These are phyloP conservation scores for Sparassis latifolia DNA, from an alignment of 1,284 basidiomycete genomes.

Conservation along the genomic window DNA sequence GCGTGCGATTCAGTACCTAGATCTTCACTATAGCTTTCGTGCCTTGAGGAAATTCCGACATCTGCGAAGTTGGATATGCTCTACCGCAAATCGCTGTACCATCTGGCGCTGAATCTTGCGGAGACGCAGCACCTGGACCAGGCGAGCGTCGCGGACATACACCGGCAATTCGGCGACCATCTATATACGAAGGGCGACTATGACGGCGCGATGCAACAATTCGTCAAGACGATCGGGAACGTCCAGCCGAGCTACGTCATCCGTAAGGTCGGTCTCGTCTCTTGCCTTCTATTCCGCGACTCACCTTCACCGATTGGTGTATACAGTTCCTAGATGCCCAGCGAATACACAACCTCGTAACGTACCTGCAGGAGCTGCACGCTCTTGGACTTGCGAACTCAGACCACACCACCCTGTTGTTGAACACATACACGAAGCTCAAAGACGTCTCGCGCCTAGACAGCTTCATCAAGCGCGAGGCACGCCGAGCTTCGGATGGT, in stretches of 20 bases:
- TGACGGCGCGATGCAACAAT: conserved; percentile 91
- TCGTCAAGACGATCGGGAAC: conserved; percentile 83
- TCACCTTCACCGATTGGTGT: conserved; percentile 20
- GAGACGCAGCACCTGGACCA: conserved; percentile 70
- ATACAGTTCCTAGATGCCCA: conserved; percentile 92
- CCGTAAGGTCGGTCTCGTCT: conserved; percentile 62
- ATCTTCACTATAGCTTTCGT: conserved; percentile 44
- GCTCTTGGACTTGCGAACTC: conserved; percentile 86
- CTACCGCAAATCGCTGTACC: conserved; percentile 71
- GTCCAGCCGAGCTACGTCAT: conserved; percentile 95
- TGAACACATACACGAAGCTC: conserved; percentile 96
- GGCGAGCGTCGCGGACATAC: conserved; percentile 77
- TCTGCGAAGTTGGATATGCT: conserved; percentile 76
- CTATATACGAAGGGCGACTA: conserved; percentile 89
- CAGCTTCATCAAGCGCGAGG: conserved; percentile 87
- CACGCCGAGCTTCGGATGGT: conserved; percentile 32
- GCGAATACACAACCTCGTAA: conserved; percentile 89
- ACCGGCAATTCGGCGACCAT: conserved; percentile 87
- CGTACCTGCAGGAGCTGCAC: conserved; percentile 94
- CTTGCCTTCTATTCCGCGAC: not conserved
- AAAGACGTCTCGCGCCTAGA: conserved; percentile 88
- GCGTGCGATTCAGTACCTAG: not conserved
- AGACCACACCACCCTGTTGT: conserved; percentile 92
- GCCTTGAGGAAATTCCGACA: conserved; percentile 76
- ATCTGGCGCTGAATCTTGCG: conserved; percentile 73